Evolutionary conservation across 78 protist species (phyloP).

Genomic region (Corallochytrium limacisporum): DNA sequence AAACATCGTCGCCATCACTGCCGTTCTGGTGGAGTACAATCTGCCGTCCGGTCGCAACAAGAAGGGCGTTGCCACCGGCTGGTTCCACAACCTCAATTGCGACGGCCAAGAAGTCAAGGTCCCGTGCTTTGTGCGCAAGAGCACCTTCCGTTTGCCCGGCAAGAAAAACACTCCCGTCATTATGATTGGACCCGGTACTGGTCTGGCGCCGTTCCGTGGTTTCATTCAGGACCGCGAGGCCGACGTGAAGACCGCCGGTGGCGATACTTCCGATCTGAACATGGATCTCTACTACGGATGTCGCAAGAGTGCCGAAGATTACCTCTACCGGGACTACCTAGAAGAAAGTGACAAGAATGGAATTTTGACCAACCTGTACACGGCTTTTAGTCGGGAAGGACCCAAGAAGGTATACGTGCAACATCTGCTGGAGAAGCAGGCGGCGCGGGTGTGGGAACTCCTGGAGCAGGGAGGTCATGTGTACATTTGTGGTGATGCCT

Average conservation of each 20-base stretch:
- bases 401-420: constrained; percentile 48
- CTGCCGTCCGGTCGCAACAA: constrained; percentile 26
- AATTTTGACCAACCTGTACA: constrained; percentile 5
- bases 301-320: constrained; percentile 34
- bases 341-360: background rate
- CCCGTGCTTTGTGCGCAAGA: constrained; percentile 18
- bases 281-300: constrained; percentile 48
- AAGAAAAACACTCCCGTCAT: constrained; percentile 12
- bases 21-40: constrained; percentile 41
- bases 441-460: constrained; percentile 18
- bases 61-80: constrained; percentile 64
- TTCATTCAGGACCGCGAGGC: constrained; percentile 32
- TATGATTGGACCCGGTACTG: constrained; percentile 61
- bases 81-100: constrained; percentile 9
- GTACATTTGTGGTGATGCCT: constrained; percentile 55
- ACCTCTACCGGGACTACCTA: constrained; percentile 33
- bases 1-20: constrained; percentile 38
- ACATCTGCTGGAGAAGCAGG: constrained; percentile 28
- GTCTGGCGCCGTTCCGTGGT: constrained; percentile 61
- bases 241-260: background rate
- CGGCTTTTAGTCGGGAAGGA: constrained; percentile 40
- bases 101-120: background rate
- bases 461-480: constrained; percentile 3
- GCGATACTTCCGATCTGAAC: too few relatives aligned
- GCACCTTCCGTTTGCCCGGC: constrained; percentile 24